Evolutionary conservation across 73 alveolate species (phyloP).

Genomic region (Loxodes magnus): DNA sequence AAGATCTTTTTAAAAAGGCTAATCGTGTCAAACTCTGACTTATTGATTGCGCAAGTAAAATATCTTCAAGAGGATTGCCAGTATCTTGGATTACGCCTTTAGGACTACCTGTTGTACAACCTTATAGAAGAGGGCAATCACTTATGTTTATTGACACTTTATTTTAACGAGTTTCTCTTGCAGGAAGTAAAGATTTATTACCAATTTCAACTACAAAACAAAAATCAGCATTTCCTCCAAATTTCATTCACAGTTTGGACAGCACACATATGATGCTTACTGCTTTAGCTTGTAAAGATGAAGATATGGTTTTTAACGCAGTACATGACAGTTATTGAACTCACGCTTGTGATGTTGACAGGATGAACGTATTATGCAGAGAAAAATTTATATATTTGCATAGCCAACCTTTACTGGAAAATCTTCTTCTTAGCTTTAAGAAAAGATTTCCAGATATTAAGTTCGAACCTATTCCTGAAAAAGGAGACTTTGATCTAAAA

Average conservation of each 20-base stretch:
- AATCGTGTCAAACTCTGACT: slow-evolving; percentile 75
- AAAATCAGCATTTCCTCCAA: slow-evolving; percentile 88
- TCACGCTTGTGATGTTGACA: slow-evolving; percentile 67
- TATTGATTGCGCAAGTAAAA: slow-evolving; percentile 65
- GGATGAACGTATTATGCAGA: slow-evolving; percentile 42
- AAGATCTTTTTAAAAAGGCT: slow-evolving; percentile 76
- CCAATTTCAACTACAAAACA: slow-evolving; percentile 27
- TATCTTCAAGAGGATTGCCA: slow-evolving; percentile 41
- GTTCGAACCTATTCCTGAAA: slow-evolving; percentile 62
- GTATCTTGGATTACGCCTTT: slow-evolving; percentile 81
- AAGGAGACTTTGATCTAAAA: slow-evolving; percentile 49
- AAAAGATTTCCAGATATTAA: slow-evolving; percentile 56
- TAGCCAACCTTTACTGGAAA: slow-evolving; percentile 57
- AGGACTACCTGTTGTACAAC: slow-evolving; percentile 65
- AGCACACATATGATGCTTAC: slow-evolving; percentile 89
- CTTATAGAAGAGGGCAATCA: slow-evolving; percentile 17
- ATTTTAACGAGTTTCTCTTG: slow-evolving; percentile 13
- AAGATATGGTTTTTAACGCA: slow-evolving; percentile 74
- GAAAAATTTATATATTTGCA: slow-evolving; percentile 56
- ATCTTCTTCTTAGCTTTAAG: slow-evolving; percentile 36
- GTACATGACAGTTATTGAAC: slow-evolving; percentile 88
- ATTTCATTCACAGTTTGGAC: slow-evolving; percentile 77
- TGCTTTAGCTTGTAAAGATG: slow-evolving; percentile 55
- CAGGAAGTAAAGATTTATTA: not conserved
- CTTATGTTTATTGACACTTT: not conserved